A percentile compares a stretch with the other conserved stretches of the same genome.
phyloP scores from a whole-genome alignment of 2,329 filamentous ascomycete species.

The Cladobotryum protrusum region DNA sequence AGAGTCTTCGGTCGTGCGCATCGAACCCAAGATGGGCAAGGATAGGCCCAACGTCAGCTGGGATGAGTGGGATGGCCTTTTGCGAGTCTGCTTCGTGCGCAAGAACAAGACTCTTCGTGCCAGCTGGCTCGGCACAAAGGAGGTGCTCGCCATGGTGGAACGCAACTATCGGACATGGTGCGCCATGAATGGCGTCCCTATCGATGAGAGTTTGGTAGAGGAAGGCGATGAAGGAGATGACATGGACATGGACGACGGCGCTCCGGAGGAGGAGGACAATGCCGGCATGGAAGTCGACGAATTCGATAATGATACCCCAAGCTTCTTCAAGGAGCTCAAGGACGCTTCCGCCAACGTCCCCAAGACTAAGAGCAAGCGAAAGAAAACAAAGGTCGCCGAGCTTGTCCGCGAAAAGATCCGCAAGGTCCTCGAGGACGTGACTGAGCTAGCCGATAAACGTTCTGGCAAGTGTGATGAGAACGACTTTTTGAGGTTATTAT shows the following conservation, averaged over 20 bases:
- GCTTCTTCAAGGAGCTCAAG: constrained; percentile 71
- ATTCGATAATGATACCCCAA: constrained; percentile 42
- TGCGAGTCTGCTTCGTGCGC: constrained; percentile 64
- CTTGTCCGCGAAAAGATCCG: constrained; percentile 82
- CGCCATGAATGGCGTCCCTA: constrained; percentile 71
- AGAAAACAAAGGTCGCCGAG: constrained; percentile 72
- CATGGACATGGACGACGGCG: constrained; percentile 34
- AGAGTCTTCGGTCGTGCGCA: constrained; percentile 82
- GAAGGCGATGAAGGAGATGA: constrained; percentile 40
- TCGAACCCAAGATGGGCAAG: constrained; percentile 75
- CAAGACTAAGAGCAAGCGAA: constrained; percentile 64
- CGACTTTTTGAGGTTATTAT: constrained; percentile 76
- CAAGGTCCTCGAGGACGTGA: constrained; percentile 75
- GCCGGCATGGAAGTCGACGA: constrained; percentile 48
- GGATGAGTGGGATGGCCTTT: constrained; percentile 89
- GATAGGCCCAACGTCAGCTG: constrained; percentile 81
- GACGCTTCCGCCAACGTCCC: constrained; percentile 30
- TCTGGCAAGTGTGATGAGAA: constrained; percentile 86
- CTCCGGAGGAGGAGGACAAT: constrained; percentile 39
- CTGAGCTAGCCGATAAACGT: constrained; percentile 72
- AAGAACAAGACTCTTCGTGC: constrained; percentile 88
- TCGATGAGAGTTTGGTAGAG: constrained; percentile 61
- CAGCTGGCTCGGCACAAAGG: constrained; percentile 72
- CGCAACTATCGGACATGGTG: constrained; percentile 86
- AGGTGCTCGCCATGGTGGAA: constrained; percentile 76